Evolutionary conservation across 73 alveolate genomes (phyloP).

Genomic region (Paramecium caudatum): DNA sequence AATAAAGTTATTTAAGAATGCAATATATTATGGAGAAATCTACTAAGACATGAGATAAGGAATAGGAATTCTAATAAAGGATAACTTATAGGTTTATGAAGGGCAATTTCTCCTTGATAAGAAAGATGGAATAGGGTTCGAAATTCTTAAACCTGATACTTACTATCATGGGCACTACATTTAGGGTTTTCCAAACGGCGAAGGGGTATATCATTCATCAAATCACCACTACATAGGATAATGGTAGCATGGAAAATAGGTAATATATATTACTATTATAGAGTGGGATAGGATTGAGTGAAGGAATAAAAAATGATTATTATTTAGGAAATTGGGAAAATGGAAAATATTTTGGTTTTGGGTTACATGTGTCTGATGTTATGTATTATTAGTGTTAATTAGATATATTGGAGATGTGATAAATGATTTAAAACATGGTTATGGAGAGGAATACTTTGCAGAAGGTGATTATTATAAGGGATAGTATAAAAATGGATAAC

Average conservation of each 20-base stretch:
- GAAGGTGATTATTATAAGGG: conserved; percentile 88
- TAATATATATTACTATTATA: background rate
- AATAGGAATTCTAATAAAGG: conserved; percentile 32
- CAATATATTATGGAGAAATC: conserved; percentile 43
- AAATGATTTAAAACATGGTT: conserved; percentile 74
- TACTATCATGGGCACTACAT: conserved; percentile 83
- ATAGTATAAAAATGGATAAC: conserved; percentile 84
- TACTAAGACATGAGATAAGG: conserved; percentile 45
- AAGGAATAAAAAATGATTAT: conserved; percentile 74
- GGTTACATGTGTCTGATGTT: conserved; percentile 78
- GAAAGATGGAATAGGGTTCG: conserved; percentile 85
- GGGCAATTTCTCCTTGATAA: conserved; percentile 68
- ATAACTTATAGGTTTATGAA: conserved; percentile 53
- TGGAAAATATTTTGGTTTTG: conserved; percentile 81
- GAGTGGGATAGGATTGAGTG: conserved; percentile 85
- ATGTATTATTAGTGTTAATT: background rate
- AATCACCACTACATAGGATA: conserved; percentile 80
- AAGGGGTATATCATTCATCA: conserved; percentile 78
- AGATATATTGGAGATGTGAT: conserved; percentile 91
- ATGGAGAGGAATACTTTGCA: conserved; percentile 79
- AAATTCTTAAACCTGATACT: conserved; percentile 76
- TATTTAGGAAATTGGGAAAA: conserved; percentile 81
- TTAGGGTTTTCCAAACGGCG: conserved; percentile 83
- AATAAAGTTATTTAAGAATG: conserved; percentile 49
- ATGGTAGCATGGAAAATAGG: conserved; percentile 82